Conservation (phyloP, 2,329 filamentous ascomycete species). For the Polychaeton citri region DNA sequence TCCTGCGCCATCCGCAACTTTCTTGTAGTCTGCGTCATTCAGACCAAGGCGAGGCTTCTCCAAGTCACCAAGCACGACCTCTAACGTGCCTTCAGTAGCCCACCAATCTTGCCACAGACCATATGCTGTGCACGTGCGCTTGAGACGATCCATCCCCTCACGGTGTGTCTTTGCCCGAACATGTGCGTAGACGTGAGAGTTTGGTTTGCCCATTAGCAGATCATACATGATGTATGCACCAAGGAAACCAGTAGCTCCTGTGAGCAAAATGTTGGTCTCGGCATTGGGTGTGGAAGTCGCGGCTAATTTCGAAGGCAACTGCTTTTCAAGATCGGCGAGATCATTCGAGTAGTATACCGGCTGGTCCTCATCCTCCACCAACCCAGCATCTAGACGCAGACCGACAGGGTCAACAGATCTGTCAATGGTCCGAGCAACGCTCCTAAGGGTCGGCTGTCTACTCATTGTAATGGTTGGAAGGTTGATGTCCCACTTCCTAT, state of each 20-base stretch:
- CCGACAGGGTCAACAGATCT: slow-evolving; percentile 35
- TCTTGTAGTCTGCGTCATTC: slow-evolving; percentile 50
- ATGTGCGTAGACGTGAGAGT: slow-evolving; percentile 55
- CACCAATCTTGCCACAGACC: slow-evolving; percentile 64
- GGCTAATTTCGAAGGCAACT: slow-evolving; percentile 32
- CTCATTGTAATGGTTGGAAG: slow-evolving; percentile 61
- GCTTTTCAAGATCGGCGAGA: slow-evolving; percentile 35
- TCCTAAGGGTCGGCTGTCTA: slow-evolving; percentile 45
- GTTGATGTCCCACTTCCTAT: slow-evolving; percentile 48
- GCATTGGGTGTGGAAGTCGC: slow-evolving; percentile 12
- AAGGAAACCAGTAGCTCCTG: slow-evolving; percentile 81
- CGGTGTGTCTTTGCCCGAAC: slow-evolving; percentile 55
- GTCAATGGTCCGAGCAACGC: slow-evolving; percentile 41
- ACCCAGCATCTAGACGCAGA: slow-evolving; percentile 28
- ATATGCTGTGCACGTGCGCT: slow-evolving; percentile 58
- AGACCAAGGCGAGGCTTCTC: slow-evolving; percentile 61
- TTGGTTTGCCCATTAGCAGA: slow-evolving; percentile 45
- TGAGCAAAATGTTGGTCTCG: slow-evolving; percentile 52
- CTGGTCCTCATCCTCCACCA: slow-evolving; percentile 33
- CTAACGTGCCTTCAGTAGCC: slow-evolving; percentile 42
- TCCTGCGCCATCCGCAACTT: slow-evolving; percentile 53
- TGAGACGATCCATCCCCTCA: slow-evolving; percentile 51
- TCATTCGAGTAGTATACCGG: slow-evolving; percentile 39
- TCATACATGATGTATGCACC: slow-evolving; percentile 70
- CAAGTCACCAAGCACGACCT: slow-evolving; percentile 60